Evolutionary conservation across 2,329 filamentous ascomycete species (phyloP), one percentile per base, ranked within the genome.

Genomic region (Elsinoe necatrix): DNA sequence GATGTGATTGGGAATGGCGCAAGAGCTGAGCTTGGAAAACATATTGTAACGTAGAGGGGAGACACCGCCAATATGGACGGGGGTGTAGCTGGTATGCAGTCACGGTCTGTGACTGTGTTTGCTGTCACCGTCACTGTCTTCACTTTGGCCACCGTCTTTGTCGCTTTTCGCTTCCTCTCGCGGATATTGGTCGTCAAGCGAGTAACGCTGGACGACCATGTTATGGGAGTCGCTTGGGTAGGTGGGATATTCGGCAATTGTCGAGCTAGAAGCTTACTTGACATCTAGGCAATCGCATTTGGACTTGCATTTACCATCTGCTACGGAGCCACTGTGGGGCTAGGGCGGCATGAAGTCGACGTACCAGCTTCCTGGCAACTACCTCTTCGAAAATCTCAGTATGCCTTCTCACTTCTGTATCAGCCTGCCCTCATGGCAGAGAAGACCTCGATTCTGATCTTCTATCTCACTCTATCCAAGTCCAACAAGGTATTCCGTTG

Each of bases 371-470:
- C 69, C n/a, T 73, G 82, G 68, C 71, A 76, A 61, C 63, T 73
- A 11, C 68, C 73, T 1, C 72, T 90, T 60, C 79, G 83, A 63
- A 76, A 74, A 62, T 72, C 77, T 12, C 76, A 80, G 63, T 84
- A 83, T 71, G 77, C 74, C 50, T 83, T 84, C 63, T 80, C 78
- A 16, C 78, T 84, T 23, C 71, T 85, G 51, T 83, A 84, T 69
- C 95, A 95, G 67, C 90, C 90, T 11, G 86, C 88, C 2, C 77
- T 95, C 57, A 95, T 95, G 88, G 84, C 86, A 2, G 89, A 89
- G 52, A 96, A 96, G 72, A 90, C 88, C 0, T 95, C 89, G n/a
- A 88, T 96, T 64, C 77, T 96, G 58, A 79, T 93, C 55, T 96
- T 96, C 71, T 96, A 95, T 72, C 77, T 96, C 51, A 85, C 86